A percentile compares a stretch with the other conserved stretches of the same genome.
phyloP scores from a whole-genome alignment of 2,329 filamentous ascomycete species.

The Xylariaceae sp. region DNA sequence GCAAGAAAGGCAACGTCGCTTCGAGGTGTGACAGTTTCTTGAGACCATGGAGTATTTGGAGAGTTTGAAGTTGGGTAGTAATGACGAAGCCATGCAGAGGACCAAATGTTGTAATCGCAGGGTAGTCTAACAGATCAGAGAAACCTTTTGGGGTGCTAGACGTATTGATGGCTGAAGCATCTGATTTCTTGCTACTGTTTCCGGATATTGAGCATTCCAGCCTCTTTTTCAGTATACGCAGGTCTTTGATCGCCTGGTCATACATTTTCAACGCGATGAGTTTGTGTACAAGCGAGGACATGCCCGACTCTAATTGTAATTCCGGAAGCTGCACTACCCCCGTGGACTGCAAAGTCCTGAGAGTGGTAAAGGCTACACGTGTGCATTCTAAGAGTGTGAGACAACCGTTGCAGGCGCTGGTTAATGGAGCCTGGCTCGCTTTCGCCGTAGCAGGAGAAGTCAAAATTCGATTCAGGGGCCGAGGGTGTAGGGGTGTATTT shows the following conservation, averaged over 20 bases:
- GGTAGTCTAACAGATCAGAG: slow-evolving; percentile 60
- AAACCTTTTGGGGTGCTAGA: slow-evolving; percentile 43
- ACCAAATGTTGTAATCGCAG: slow-evolving; percentile 38
- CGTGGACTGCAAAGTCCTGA: slow-evolving; percentile 55
- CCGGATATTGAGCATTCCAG: slow-evolving; percentile 42
- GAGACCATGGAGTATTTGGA: slow-evolving; percentile 58
- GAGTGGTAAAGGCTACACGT: slow-evolving; percentile 60
- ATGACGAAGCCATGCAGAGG: slow-evolving; percentile 53
- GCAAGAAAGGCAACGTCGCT: slow-evolving; percentile 51
- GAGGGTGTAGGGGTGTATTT: slow-evolving; percentile 58
- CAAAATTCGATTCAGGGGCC: slow-evolving; percentile 56
- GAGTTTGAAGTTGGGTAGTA: slow-evolving; percentile 59
- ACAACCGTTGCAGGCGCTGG: slow-evolving; percentile 38
- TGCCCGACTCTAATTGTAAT: slow-evolving; percentile 69
- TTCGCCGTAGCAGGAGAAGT: slow-evolving; percentile 47
- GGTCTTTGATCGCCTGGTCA: slow-evolving; percentile 65
- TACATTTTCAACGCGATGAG: slow-evolving; percentile 62
- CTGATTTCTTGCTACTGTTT: slow-evolving; percentile 31
- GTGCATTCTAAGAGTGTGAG: slow-evolving; percentile 65
- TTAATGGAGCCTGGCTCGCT: slow-evolving; percentile 25
- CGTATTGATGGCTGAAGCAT: slow-evolving; percentile 27
- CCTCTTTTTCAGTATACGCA: slow-evolving; percentile 61
- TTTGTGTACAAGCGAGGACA: slow-evolving; percentile 65
- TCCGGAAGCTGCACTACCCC: slow-evolving; percentile 53
- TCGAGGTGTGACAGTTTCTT: slow-evolving; percentile 60